Percentiles rank a stretch among this genome's conserved stretches.
These are phyloP conservation scores for Malassezia equina DNA, from an alignment of 1,284 basidiomycete genomes.

Conservation along the genomic window DNA sequence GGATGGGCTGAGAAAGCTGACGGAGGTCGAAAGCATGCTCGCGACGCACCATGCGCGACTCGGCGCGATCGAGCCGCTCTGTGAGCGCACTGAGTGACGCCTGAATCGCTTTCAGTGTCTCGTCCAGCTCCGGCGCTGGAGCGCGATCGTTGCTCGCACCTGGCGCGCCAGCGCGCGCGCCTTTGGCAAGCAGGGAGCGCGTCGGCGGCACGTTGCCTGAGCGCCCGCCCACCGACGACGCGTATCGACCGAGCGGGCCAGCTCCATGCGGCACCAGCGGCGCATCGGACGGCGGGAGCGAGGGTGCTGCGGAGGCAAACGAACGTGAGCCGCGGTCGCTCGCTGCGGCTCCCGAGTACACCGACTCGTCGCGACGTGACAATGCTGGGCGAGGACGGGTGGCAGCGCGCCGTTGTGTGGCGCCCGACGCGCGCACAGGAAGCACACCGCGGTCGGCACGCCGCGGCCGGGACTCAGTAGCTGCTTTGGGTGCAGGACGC, in stretches of 20 bases:
- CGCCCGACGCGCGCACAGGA: neutral
- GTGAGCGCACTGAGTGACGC: slow-evolving; percentile 76
- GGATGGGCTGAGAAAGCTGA: slow-evolving; percentile 1
- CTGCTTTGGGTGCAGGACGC: neutral
- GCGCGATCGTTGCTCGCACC: slow-evolving; percentile 13
- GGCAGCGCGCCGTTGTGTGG: neutral
- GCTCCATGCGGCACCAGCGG: neutral
- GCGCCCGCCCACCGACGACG: slow-evolving; percentile 6
- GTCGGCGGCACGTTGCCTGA: slow-evolving; percentile 8
- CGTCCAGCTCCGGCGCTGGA: slow-evolving; percentile 32
- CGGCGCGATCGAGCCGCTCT: slow-evolving; percentile 59
- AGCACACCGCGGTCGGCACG: neutral
- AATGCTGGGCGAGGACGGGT: neutral
- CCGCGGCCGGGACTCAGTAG: neutral
- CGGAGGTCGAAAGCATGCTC: neutral
- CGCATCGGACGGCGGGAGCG: neutral
- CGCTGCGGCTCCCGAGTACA: neutral
- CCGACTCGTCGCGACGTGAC: neutral
- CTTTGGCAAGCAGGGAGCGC: slow-evolving; percentile 1
- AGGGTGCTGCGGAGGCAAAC: slow-evolving; percentile 6
- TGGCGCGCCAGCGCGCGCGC: neutral
- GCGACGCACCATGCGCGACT: slow-evolving; percentile 13
- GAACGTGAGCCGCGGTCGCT: slow-evolving; percentile 13
- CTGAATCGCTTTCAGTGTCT: slow-evolving; percentile 65
- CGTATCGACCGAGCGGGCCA: slow-evolving; percentile 16